These are phyloP conservation scores for Trichoderma reesei DNA, from an alignment of 495 filamentous ascomycete genomes.

Conservation along the genomic window DNA sequence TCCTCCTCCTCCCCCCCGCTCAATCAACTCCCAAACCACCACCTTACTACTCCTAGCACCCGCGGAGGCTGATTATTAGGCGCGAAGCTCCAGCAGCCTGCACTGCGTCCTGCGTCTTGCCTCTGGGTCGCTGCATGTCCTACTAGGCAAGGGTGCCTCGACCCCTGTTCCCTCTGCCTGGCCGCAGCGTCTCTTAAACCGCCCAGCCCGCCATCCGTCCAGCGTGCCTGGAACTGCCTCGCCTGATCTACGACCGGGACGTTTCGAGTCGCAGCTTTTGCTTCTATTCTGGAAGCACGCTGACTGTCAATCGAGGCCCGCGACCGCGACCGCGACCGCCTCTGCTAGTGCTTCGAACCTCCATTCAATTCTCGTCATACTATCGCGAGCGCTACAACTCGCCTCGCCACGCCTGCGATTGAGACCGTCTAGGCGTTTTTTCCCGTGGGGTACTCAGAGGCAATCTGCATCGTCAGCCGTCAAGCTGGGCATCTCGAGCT, in stretches of 20 bases:
- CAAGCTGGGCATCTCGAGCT: background rate
- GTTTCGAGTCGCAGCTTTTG: background rate
- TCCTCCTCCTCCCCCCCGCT: background rate
- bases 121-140: background rate
- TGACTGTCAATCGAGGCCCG: slow-evolving; percentile 5
- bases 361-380: background rate
- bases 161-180: slow-evolving; percentile 2
- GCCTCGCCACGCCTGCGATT: background rate
- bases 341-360: background rate
- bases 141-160: background rate
- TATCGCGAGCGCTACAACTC: background rate
- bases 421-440: background rate
- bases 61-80: background rate
- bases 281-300: slow-evolving; percentile 6
- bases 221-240: slow-evolving; percentile 4
- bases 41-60: no score
- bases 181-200: slow-evolving; percentile 5
- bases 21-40: no score
- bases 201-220: slow-evolving; percentile 1
- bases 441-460: background rate
- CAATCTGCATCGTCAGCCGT: background rate
- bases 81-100: background rate
- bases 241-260: slow-evolving; percentile 4
- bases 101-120: background rate
- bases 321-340: background rate